Evolutionary conservation across 2,329 filamentous ascomycete genomes (phyloP), one percentile per base, ranked within the genome.

Genomic region (Cercospora zeae-maydis): DNA sequence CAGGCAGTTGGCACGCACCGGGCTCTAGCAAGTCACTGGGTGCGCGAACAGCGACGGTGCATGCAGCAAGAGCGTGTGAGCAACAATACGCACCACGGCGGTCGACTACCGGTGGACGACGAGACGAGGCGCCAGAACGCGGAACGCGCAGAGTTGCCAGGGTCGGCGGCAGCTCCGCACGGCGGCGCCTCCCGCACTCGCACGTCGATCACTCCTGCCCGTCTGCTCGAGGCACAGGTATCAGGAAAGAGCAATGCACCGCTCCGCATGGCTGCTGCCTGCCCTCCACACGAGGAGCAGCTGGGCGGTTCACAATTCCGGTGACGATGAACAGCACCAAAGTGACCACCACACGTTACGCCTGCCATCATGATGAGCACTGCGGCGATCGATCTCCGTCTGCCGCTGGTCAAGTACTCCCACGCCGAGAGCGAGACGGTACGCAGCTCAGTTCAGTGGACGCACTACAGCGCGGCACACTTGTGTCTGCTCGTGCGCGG

Each of bases 401-500:
- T 74, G n/a, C 63, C 65, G 31, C 55, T 74, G n/a, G 31, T 67
- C 34, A 75, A 74, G 58, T 74, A 67, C 61, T 75, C 73, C 2
- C 68, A 68, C 56, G 75, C 77, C 16, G 69, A 67, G 13, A 74
- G 76, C 63, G 57, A 51, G 27, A 51, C 16, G 16, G 24, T 33
- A 1, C 21, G 16, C 30, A 49, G 42, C 10, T 14, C 16, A 19
- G 34, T 59, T 33, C n/a, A 51, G 31, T 59, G 57, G 57, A 59
- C 27, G 2, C 57, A 59, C 33, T 59, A 51, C 57, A 59, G 39
- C 49, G 57, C 57, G 11, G 45, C 21, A 9, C 67, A 75, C 24
- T 69, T 79, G 14, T 67, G 71, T 36, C 69, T 76, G 9, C 58
- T 72, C 30, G 37, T 73, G 36, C 63, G 52, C 30, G 68, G 69